Evolutionary conservation across 2,329 filamentous ascomycete species (phyloP).

Genomic region (Ophiostoma piceae): DNA sequence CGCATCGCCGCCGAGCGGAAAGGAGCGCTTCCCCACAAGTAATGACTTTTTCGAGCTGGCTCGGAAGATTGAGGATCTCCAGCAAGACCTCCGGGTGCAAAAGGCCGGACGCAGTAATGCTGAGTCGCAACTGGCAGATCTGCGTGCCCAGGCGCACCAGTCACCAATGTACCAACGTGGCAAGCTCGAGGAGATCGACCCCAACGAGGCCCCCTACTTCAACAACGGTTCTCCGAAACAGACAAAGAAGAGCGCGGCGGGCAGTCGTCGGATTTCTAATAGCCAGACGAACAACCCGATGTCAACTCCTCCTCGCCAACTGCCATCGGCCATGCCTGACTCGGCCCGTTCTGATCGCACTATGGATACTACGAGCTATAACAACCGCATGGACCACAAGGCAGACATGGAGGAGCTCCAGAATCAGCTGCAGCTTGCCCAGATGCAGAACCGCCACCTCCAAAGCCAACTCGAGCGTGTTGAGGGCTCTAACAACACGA

Average conservation of each 20-base stretch:
- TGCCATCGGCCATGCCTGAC: slow-evolving; percentile 59
- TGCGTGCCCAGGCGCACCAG: slow-evolving; percentile 57
- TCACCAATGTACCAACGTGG: slow-evolving; percentile 48
- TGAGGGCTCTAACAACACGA: slow-evolving; percentile 54
- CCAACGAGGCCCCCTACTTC: slow-evolving; percentile 65
- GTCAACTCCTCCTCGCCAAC: slow-evolving; percentile 64
- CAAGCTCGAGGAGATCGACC: slow-evolving; percentile 79
- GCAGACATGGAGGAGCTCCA: slow-evolving; percentile 87
- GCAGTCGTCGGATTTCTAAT: slow-evolving; percentile 61
- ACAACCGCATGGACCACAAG: slow-evolving; percentile 85
- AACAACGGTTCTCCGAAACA: slow-evolving; percentile 58
- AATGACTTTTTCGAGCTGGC: slow-evolving; percentile 64
- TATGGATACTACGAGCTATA: slow-evolving; percentile 74
- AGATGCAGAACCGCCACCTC: slow-evolving; percentile 93
- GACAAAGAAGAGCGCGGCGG: slow-evolving; percentile 56
- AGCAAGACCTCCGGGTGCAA: slow-evolving; percentile 79
- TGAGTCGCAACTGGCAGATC: slow-evolving; percentile 72
- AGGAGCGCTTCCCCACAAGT: slow-evolving; percentile 20
- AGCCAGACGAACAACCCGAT: slow-evolving; percentile 33
- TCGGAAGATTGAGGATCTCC: slow-evolving; percentile 79
- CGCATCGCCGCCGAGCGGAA: slow-evolving; percentile 47
- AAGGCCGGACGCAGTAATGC: slow-evolving; percentile 75
- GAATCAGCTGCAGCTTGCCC: slow-evolving; percentile 85
- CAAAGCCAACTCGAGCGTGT: slow-evolving; percentile 77
- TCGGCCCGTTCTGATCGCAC: slow-evolving; percentile 81